Base-by-base conservation (phyloP, 1,284 basidiomycete genomes). In the Paramarasmius palmivorus region DNA sequence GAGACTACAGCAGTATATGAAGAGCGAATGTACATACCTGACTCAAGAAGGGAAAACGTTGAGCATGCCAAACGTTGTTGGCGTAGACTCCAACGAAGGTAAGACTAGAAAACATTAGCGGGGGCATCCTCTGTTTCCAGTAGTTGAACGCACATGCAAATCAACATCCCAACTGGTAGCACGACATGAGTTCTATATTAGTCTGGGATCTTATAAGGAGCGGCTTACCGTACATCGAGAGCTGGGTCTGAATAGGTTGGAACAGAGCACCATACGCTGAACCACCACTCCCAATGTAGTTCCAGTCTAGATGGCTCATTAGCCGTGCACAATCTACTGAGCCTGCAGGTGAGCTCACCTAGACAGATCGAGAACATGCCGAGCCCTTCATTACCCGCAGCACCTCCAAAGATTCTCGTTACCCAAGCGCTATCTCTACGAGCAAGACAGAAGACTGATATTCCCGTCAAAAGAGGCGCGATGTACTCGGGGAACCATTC, bases 361-460 rank as follows among this genome's bases (percentile, higher is more conserved):
- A 83, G 69, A 55, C 72, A 81, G 15, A 82, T 55, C 8, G 78
- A 73, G 58, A 82, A 56, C 14, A 59, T 32, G 15, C 57, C 57
- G 23, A 59, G 39, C 14, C 57, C 77, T 66, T 76, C 75, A 52
- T 76, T 76, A 40, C 74, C 73, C 50, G 73, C 71, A 34, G 74
- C 73, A 29, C 74, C 73, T 68, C 72, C 73, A 50, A 86, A 86
- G 50, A 87, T 73, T 47, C 82, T 78, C 4, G 81, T 81, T 59
- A 84, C 73, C 72, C 81, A 81, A 15, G 79, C 63, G 59, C 75
- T 79, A 46, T 82, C 65, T 59, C 70, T 69, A 57, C 80, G 71
- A 1, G 80, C 77, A 39, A 84, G 66, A 64, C 82, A 84, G 71
- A 85, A 79, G 55, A 84, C 74, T 20, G 78, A 84, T 60, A 80